Base-by-base conservation (phyloP, 164 flowering plant species). In the Santalum album region DNA sequence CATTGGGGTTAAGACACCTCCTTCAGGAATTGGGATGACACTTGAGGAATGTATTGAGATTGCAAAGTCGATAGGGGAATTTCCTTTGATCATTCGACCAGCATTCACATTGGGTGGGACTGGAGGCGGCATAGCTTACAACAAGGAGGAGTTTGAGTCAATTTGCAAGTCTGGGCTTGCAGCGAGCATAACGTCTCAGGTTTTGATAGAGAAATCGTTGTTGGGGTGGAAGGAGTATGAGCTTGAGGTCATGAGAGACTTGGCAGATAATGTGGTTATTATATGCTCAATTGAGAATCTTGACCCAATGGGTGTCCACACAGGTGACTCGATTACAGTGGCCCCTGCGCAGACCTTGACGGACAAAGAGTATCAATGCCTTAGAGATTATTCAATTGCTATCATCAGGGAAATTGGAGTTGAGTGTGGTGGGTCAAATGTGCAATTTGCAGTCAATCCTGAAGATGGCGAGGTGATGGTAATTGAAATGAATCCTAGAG, bases 401-500 rank as follows among this genome's bases (percentile, higher is more conserved):
- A 91, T 91, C 1, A 91, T 91, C 17, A 72, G 96, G 74, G 98
- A 92, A 61, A 89, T 92, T 63, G 98, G 98, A 21, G 98, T 92
- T 36, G 98, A 92, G 55, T 92, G 98, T 65, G 98, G 98, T 17
- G 96, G 96, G 34, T 92, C 98, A 1, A 92, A 92, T 67, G 98
- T 92, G 61, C 98, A 92, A 75, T 92, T 92, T 71, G 96, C 98
- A 12, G 81, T 92, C 3, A 91, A 86, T 72, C 96, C 96, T 0
- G 61, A 20, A 16, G 95, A 91, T 67, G 98, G 98, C 2, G 95
- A 88, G 70, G 96, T 89, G 16, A 89, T 92, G 99, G 77, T 92
- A n/a, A 92, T 92, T 65, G 99, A 89, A 73, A 92, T 92, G 97
- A 92, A 92, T 53, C 99, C 99, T 14, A 83, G 99, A 69, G 99